Percentiles rank a stretch among this genome's conserved stretches.
These are phyloP conservation scores for Hirsutella thompsonii DNA, from an alignment of 2,329 filamentous ascomycete species.

Conservation along the genomic window DNA sequence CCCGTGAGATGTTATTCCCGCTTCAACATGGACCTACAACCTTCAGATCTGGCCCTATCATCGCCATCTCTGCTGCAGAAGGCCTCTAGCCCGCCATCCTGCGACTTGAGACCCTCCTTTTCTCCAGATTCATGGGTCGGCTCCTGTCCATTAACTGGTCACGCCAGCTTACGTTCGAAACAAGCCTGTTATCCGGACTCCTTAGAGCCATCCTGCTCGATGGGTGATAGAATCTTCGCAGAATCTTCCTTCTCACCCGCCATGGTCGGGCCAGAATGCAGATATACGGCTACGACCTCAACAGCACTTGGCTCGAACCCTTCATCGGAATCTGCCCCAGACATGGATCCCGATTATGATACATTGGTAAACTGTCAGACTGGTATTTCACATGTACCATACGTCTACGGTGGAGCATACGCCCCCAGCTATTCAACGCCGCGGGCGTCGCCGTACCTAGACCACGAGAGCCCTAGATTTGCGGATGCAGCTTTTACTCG, in stretches of 20 bases:
- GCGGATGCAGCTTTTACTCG: background rate
- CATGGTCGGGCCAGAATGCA: constrained; percentile 1
- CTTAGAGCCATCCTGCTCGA: background rate
- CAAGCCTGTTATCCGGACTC: background rate
- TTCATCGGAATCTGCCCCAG: background rate
- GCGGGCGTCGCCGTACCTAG: background rate
- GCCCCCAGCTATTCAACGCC: background rate
- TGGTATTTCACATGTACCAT: background rate
- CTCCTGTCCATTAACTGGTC: background rate
- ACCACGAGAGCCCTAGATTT: background rate
- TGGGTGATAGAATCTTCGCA: background rate
- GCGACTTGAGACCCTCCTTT: background rate
- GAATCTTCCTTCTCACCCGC: background rate
- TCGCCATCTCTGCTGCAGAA: constrained; percentile 10
- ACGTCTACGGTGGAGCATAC: background rate
- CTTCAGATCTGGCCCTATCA: constrained; percentile 29
- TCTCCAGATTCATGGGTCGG: background rate
- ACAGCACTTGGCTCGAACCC: background rate
- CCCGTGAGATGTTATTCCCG: background rate
- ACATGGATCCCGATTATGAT: background rate
- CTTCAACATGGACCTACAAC: constrained; percentile 34
- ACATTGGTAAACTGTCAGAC: background rate
- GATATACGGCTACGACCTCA: background rate
- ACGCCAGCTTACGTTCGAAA: background rate
- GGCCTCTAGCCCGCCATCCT: background rate